Evolutionary conservation across 1,284 basidiomycete species (phyloP).

Genomic region (Heterobasidion irregulare): DNA sequence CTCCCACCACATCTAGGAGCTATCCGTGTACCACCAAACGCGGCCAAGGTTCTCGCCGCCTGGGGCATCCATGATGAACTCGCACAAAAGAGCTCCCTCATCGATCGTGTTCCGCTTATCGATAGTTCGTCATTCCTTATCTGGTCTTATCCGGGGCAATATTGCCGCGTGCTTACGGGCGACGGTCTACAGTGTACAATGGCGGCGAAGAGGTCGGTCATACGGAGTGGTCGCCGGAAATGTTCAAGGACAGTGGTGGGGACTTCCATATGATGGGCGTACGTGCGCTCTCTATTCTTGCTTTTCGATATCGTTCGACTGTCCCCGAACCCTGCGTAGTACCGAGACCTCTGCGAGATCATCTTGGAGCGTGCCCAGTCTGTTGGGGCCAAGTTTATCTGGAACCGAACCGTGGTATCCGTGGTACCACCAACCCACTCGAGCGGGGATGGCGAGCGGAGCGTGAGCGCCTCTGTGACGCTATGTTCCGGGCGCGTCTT

Average conservation of each 20-base stretch:
- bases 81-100: neutral
- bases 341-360: neutral
- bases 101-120: neutral
- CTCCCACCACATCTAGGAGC: neutral
- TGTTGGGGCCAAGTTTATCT: neutral
- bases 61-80: neutral
- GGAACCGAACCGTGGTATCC: neutral
- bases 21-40: neutral
- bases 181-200: neutral
- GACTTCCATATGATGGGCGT: neutral
- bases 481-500: constrained; percentile 28
- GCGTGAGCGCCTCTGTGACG: constrained; percentile 14
- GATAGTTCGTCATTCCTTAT: neutral
- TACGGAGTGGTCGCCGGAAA: neutral
- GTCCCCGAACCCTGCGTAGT: neutral
- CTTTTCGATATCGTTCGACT: too few species aligned
- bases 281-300: neutral
- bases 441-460: too few species aligned
- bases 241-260: neutral
- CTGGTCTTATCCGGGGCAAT: too few species aligned
- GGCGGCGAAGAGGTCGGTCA: neutral
- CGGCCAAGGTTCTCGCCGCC: neutral
- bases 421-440: neutral
- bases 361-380: neutral
- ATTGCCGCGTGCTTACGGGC: too few species aligned